These are phyloP conservation scores for Fomitiporia mediterranea DNA, from an alignment of 1,284 basidiomycete species.

Conservation along the genomic window DNA sequence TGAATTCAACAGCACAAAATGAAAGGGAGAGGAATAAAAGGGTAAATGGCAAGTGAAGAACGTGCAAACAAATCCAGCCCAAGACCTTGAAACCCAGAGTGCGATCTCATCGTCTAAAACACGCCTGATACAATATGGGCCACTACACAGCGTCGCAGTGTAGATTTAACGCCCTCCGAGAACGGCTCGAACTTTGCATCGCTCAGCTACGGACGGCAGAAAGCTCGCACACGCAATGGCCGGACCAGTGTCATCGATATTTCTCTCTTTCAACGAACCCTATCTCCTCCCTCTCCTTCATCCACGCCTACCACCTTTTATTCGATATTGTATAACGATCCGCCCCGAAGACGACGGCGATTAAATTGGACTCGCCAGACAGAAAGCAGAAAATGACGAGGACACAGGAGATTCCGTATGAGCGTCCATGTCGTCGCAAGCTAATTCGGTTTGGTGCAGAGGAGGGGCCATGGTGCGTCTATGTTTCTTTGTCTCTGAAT, in stretches of 20 bases:
- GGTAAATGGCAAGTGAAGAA: slow-evolving; percentile 33
- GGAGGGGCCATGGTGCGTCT: slow-evolving; percentile 67
- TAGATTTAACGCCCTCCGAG: neutral
- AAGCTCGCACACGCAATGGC: slow-evolving; percentile 20
- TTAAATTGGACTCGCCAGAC: slow-evolving; percentile 30
- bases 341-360: slow-evolving; percentile 21
- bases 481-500: slow-evolving; percentile 42
- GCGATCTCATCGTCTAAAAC: slow-evolving; percentile 20
- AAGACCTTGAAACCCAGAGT: slow-evolving; percentile 12
- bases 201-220: slow-evolving; percentile 10
- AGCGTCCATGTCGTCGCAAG: slow-evolving; percentile 41
- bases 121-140: slow-evolving; percentile 11
- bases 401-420: slow-evolving; percentile 23
- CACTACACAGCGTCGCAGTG: neutral
- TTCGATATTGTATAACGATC: slow-evolving; percentile 34
- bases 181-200: neutral
- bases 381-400: slow-evolving; percentile 14
- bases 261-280: slow-evolving; percentile 2
- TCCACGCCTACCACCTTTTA: slow-evolving; percentile 23
- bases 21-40: neutral
- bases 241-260: slow-evolving; percentile 12
- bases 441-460: slow-evolving; percentile 78
- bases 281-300: slow-evolving; percentile 22
- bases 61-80: slow-evolving; percentile 16
- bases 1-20: too few species aligned